phyloP scores from a whole-genome alignment of 371 early-diverging fungal species.

The Apophysomyces elegans region DNA sequence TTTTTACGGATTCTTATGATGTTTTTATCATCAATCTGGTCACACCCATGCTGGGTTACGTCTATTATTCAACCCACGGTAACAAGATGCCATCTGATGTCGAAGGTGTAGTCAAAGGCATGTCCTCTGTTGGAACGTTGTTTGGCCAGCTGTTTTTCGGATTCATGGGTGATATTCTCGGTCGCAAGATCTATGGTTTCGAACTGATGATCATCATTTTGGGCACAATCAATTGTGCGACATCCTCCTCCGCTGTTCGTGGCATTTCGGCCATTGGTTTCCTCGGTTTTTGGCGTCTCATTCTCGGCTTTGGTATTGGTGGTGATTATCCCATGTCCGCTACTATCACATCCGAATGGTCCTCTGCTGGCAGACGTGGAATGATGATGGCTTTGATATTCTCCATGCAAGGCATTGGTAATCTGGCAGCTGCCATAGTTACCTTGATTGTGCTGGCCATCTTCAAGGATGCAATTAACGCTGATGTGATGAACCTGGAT shows the following conservation, averaged over 20 bases:
- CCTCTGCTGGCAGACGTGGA: constrained; percentile 61
- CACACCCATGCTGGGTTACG: constrained; percentile 79
- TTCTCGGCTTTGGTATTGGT: constrained; percentile 88
- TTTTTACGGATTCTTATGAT: constrained; percentile 92
- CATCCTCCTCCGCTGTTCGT: constrained; percentile 67
- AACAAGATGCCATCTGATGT: constrained; percentile 65
- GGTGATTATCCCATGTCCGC: constrained; percentile 69
- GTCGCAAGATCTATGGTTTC: constrained; percentile 86
- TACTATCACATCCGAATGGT: constrained; percentile 75
- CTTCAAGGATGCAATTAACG: constrained; percentile 48
- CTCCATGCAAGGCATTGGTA: constrained; percentile 78
- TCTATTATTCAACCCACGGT: constrained; percentile 61
- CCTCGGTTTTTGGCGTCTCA: constrained; percentile 81
- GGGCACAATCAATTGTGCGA: constrained; percentile 81
- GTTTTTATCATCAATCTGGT: constrained; percentile 85
- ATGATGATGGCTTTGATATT: constrained; percentile 72
- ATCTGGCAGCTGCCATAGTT: constrained; percentile 62
- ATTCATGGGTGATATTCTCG: constrained; percentile 81
- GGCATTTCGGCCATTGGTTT: constrained; percentile 75
- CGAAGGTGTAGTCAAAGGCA: constrained; percentile 81
- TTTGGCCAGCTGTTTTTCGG: constrained; percentile 88
- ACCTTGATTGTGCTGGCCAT: constrained; percentile 59
- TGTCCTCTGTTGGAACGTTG: constrained; percentile 82
- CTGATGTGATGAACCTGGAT: constrained; percentile 54
- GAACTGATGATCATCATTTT: constrained; percentile 84